Evolutionary conservation across 805 yeast genomes (phyloP), one percentile per base, ranked within the genome.

Genomic region (Cyberlindnera galapagoensis): DNA sequence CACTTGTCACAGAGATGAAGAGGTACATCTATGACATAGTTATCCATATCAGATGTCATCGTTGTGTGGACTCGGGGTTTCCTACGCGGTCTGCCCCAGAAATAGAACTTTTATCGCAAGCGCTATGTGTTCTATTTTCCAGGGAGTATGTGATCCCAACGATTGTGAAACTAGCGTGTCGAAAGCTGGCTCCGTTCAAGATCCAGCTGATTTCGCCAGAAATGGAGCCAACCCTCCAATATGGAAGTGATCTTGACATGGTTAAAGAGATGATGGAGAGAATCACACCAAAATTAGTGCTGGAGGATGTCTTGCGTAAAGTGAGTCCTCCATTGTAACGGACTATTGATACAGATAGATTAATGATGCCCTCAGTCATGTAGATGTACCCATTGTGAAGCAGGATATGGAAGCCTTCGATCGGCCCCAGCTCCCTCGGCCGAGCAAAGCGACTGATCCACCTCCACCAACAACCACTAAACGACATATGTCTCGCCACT

Each of bases 1-100:
- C 34, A 6, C 51, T 76, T 7, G 60, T 65, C 1, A 65, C 74
- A 0, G 81, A 76, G 33, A 55, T 77, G 19, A 49, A 49, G 26
- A 50, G 78, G 5, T 78, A 76, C 42, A 64, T 74, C 38, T 71
- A 74, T 39, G 83, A 77, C 47, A 61, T 78, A 10, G 50, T 74
- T 3, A 59, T 76, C 3, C 71, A 65, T 43, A 44, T 70, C 2
- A 56, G 85, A 26, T 63, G 65, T 33, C 80, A 77, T 43, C 48
- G 84, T 25, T 65, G 74, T 49, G 74, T 74, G 5, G 40, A 52
- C 3, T 60, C 65, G 2, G 84, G 84, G 0, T 47, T 76, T 1
- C 66, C 77, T 1, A 72, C 80, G 0, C 49, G 54, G 31, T 56
- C 69, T 3, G 49, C 66, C 9, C 36, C 47, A 3, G 76, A 74